Percentiles rank a stretch among this genome's conserved stretches.
phyloP scores from a whole-genome alignment of 2,329 filamentous ascomycete species.

The Talaromyces sp. region DNA sequence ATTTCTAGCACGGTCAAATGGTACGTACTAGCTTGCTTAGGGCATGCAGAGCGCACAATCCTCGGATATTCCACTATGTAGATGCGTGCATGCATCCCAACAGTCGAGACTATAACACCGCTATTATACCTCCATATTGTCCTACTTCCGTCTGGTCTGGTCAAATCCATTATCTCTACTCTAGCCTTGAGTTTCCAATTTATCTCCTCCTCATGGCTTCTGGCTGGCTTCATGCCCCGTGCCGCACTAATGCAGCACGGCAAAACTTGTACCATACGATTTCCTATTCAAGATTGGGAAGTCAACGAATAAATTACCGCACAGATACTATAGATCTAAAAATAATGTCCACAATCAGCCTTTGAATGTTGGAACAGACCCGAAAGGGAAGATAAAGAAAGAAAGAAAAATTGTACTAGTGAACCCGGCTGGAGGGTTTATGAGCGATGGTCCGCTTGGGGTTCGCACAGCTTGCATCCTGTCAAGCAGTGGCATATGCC shows the following conservation, averaged over 20 bases:
- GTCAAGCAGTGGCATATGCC: neutral
- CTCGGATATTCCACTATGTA: neutral
- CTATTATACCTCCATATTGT: neutral
- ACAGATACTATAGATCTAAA: neutral
- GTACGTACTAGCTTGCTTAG: neutral
- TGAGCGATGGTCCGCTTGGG: slow-evolving; percentile 3
- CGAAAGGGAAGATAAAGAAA: neutral
- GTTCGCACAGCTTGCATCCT: neutral
- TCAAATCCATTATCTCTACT: neutral
- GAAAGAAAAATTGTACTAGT: neutral
- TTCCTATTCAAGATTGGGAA: neutral
- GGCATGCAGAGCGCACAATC: neutral
- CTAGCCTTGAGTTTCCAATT: neutral
- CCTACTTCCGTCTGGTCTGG: neutral
- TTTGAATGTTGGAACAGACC: neutral
- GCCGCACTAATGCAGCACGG: slow-evolving; percentile 1
- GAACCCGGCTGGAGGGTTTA: neutral
- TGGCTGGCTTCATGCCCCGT: neutral
- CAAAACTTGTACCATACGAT: neutral
- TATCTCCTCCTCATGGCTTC: neutral
- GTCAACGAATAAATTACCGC: neutral
- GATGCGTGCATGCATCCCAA: neutral
- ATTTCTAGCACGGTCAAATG: neutral
- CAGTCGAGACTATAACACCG: neutral
- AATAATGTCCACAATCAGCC: neutral